These are phyloP conservation scores for Rosa chinensis DNA, from an alignment of 306 rosid genomes.

Conservation along the genomic window DNA sequence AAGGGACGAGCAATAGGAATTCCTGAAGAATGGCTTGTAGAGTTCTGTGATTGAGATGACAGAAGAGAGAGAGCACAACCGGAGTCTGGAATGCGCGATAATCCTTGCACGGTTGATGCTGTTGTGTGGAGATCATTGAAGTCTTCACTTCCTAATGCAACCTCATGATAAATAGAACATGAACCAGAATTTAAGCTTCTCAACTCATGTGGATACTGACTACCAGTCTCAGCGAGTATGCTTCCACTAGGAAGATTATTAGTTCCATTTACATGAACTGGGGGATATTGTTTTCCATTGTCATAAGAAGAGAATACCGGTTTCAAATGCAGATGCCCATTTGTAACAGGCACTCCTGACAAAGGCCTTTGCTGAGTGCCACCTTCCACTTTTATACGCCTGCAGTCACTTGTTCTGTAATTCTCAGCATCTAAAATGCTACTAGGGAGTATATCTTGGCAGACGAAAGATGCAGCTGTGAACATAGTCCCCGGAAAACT, in stretches of 20 bases:
- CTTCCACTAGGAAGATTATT: constrained; percentile 41
- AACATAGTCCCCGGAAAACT: constrained; percentile 49
- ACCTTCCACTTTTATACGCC: constrained; percentile 51
- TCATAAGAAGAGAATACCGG: constrained; percentile 38
- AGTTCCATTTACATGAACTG: constrained; percentile 49
- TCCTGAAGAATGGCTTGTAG: constrained; percentile 61
- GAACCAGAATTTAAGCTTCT: constrained; percentile 34
- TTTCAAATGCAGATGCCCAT: constrained; percentile 46
- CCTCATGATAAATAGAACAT: constrained; percentile 37
- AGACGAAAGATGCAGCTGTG: constrained; percentile 53
- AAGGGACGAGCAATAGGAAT: constrained; percentile 50
- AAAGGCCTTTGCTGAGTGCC: constrained; percentile 38
- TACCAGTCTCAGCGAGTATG: constrained; percentile 43
- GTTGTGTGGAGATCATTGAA: constrained; percentile 52
- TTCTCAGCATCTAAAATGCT: constrained; percentile 41
- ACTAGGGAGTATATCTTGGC: constrained; percentile 63
- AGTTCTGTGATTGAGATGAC: constrained; percentile 85
- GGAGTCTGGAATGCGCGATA: constrained; percentile 60
- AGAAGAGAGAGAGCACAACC: constrained; percentile 99
- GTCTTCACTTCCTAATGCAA: constrained; percentile 54
- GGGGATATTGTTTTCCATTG: constrained; percentile 46
- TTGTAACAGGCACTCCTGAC: constrained; percentile 41
- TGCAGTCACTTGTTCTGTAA: constrained; percentile 44
- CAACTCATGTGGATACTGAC: constrained; percentile 37
- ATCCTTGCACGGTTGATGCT: constrained; percentile 47